phyloP scores from a whole-genome alignment of 2,329 filamentous ascomycete species.

The Talaromyces sp. region DNA sequence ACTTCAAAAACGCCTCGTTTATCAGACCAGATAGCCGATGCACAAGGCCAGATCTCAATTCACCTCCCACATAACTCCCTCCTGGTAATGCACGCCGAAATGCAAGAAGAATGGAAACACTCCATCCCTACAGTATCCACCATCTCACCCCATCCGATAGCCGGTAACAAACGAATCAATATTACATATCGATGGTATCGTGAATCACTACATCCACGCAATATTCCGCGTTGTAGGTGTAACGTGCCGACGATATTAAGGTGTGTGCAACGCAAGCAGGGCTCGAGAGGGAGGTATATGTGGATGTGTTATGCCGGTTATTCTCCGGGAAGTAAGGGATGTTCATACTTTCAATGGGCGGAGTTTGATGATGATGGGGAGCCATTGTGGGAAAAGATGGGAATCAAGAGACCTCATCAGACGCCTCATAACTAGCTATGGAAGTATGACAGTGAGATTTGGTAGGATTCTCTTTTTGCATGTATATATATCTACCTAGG shows the following conservation, averaged over 20 bases:
- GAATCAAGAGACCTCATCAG: neutral
- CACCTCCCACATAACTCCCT: slow-evolving; percentile 93
- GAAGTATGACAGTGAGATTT: neutral
- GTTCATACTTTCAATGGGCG: slow-evolving; percentile 79
- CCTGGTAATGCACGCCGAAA: slow-evolving; percentile 93
- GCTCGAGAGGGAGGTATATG: slow-evolving; percentile 76
- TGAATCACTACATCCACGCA: slow-evolving; percentile 67
- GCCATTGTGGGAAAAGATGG: slow-evolving; percentile 56
- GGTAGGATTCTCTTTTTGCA: neutral
- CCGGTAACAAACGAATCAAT: slow-evolving; percentile 79
- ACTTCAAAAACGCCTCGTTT: slow-evolving; percentile 14
- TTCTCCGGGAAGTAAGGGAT: slow-evolving; percentile 51
- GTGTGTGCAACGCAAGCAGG: slow-evolving; percentile 73
- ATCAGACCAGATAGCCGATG: slow-evolving; percentile 48
- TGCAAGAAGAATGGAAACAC: slow-evolving; percentile 98
- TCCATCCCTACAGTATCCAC: slow-evolving; percentile 68
- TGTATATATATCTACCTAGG: neutral
- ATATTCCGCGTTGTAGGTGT: slow-evolving; percentile 76
- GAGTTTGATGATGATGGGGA: slow-evolving; percentile 82
- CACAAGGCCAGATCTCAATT: slow-evolving; percentile 82
- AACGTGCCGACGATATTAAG: slow-evolving; percentile 65
- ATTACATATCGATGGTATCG: slow-evolving; percentile 91
- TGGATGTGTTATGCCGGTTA: slow-evolving; percentile 83
- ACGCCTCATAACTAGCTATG: neutral
- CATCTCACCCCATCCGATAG: slow-evolving; percentile 79